phyloP scores from a whole-genome alignment of 2,329 filamentous ascomycete genomes.

The Calonectria honghensis region DNA sequence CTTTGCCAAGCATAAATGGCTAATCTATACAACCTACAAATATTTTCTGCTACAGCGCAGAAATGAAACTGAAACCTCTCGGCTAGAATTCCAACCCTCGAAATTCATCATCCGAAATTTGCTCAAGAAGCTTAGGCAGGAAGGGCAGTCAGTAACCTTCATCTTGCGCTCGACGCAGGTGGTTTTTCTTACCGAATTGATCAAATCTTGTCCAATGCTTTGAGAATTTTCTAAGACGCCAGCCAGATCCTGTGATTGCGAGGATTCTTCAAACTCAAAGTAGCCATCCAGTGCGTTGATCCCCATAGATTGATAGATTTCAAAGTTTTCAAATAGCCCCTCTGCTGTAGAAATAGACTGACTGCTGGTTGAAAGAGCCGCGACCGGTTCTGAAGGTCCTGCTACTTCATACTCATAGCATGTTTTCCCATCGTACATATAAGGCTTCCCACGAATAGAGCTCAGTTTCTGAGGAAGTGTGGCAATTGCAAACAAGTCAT shows the following conservation, averaged over 20 bases:
- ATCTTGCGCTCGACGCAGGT: no score
- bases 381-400: neutral
- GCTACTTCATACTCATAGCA: neutral
- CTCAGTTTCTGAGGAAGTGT: slow-evolving; percentile 22
- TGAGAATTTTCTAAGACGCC: neutral
- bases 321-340: neutral
- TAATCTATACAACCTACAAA: neutral
- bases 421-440: slow-evolving; percentile 14
- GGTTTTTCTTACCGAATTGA: slow-evolving; percentile 22
- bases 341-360: neutral
- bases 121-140: slow-evolving; percentile 24
- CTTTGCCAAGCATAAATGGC: neutral
- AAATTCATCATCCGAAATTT: slow-evolving; percentile 25
- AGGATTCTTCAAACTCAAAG: slow-evolving; percentile 35
- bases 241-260: neutral
- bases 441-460: slow-evolving; percentile 32
- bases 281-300: slow-evolving; percentile 34
- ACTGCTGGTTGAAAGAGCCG: accelerated
- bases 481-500: slow-evolving; percentile 37
- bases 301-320: neutral
- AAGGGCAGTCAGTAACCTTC: neutral
- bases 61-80: neutral
- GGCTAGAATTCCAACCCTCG: slow-evolving; percentile 13
- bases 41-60: neutral
- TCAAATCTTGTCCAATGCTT: slow-evolving; percentile 25